Base-by-base conservation (phyloP, 31 red algal species). In the Asparagopsis taxiformis region DNA sequence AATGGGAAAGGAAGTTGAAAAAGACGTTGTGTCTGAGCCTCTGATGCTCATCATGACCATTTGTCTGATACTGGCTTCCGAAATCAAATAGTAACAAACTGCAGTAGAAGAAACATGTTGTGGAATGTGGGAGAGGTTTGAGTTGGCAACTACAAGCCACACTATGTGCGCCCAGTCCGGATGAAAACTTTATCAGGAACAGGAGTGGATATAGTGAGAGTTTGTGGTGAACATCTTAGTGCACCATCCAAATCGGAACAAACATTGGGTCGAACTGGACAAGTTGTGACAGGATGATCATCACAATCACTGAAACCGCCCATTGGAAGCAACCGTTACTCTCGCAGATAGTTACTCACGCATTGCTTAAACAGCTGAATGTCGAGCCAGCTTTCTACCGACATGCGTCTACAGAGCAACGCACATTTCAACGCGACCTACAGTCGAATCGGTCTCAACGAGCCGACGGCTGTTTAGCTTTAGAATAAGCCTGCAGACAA, bases 21-120 rank as follows among this genome's bases (percentile, higher is more conserved):
- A 83, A 32, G 62, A 30, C 31, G 25, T 23, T n/a, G 34, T 50
- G 8, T 31, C 11, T 6, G 5, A 17, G 5, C 22, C 13, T 15
- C 8, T 53, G 48, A 5, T 48, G n/a, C 62, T 54, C 68, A 52
- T 37, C 3, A 63, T 62, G 51, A 52, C 65, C 38, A 26, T 32
- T 8, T 35, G n/a, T 39, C 79, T 51, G 79, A 83, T 83, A 83
- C 79, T 29, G 0, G 22, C 79, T 72, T 72, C 79, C 76, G 59
- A 80, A 43, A 80, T 55, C 30, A 36, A 80, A n/a, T n/a, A n/a
- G n/a, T n/a, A n/a, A n/a, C n/a, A n/a, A n/a, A n/a, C n/a, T n/a
- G n/a, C n/a, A n/a, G n/a, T n/a, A n/a, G n/a, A n/a, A n/a, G n/a
- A n/a, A n/a, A n/a, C n/a, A n/a, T n/a, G n/a, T n/a, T n/a, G n/a